Base-by-base conservation (phyloP, 805 yeast species). In the Ogataea thermomethanolica region DNA sequence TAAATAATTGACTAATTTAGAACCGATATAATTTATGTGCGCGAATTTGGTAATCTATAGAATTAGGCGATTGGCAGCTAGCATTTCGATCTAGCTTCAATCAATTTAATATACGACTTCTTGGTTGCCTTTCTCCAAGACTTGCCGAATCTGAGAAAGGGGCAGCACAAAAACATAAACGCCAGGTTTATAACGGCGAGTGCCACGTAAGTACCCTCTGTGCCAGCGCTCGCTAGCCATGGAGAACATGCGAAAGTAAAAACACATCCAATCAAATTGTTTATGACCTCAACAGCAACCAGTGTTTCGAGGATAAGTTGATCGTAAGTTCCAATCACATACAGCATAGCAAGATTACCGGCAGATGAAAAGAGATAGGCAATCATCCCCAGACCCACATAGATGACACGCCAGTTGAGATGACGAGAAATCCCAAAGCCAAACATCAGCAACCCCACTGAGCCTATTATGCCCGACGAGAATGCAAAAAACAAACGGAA, bases 351-450 rank as follows among this genome's bases (percentile, higher is more conserved):
- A 25, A 80, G 72, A 50, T 81, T 87, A 45, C 84, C 82, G 8
- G 81, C 74, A 26, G 83, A 76, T 48, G 85, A 83, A 65, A 76
- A 81, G 9, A 83, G 77, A 47, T 79, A 77, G 1, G 84, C 84
- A 43, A 80, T 76, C 49, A 80, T 71, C 0, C 78, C 86, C 27
- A 81, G 61, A 0, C 84, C 84, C 17, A 77, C 69, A 49, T 79
- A 79, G 37, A 71, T 69, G 8, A 73, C 73, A 32, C 71, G 67
- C 76, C 79, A 74, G 29, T 71, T 62, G 53, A 77, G 61, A 13
- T 61, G 55, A 31, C 70, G 64, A n/a, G 68, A 76, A 9, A 84
- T 70, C 7, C 85, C 86, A 27, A 79, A 70, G 27, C 84, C 86
- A 63, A 79, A 81, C 74, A 79, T 73, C 33, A 81, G 60, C 31